These are phyloP conservation scores for Pseudogymnoascus sp. DNA, from an alignment of 2,329 filamentous ascomycete genomes.

Conservation along the genomic window DNA sequence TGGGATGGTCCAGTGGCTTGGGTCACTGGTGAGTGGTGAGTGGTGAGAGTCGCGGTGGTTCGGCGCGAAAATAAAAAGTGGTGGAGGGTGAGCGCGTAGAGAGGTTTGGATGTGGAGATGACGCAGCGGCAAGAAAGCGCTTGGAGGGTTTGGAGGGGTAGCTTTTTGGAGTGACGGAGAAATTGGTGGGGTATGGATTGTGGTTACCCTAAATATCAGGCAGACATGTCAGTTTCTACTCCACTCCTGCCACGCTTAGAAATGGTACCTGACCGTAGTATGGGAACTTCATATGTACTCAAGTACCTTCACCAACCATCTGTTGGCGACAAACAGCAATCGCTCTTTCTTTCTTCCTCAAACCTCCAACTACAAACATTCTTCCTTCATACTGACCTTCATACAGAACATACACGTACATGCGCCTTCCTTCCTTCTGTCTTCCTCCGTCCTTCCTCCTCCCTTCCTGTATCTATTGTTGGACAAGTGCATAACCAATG, in stretches of 20 bases:
- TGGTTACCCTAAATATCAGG: neutral
- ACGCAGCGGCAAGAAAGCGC: slow-evolving; percentile 8
- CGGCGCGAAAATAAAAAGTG: slow-evolving; percentile 8
- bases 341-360: neutral
- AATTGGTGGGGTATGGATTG: neutral
- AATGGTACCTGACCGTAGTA: neutral
- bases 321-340: slow-evolving; percentile 2
- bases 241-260: neutral
- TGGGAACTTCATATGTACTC: neutral
- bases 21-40: neutral
- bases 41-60: slow-evolving; percentile 1
- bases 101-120: slow-evolving; percentile 10
- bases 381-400: neutral
- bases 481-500: neutral
- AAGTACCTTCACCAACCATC: neutral
- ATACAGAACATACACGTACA: neutral
- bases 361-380: neutral
- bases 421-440: neutral
- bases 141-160: slow-evolving; percentile 11
- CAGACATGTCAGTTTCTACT: neutral
- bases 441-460: neutral
- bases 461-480: neutral
- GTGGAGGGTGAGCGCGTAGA: slow-evolving; percentile 2
- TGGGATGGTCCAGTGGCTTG: slow-evolving; percentile 2
- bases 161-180: neutral